Percentiles rank a stretch among this genome's conserved stretches.
phyloP scores from a whole-genome alignment of 2,329 filamentous ascomycete genomes.

The Elsinoe batatas region DNA sequence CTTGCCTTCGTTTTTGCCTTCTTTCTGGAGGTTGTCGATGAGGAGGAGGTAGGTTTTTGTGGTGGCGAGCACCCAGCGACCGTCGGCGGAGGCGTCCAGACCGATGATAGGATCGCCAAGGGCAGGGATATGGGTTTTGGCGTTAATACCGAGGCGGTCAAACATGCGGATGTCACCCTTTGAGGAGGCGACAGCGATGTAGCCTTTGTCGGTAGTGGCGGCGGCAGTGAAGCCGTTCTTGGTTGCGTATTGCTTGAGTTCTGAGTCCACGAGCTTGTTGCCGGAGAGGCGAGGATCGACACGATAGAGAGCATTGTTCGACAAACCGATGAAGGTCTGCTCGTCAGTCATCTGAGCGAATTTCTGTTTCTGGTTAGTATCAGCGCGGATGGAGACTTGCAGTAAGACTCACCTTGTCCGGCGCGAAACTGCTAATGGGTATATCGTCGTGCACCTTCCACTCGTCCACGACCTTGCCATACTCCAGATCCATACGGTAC shows the following conservation, averaged over 20 bases:
- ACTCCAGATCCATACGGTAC: conserved; percentile 95
- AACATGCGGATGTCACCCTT: conserved; percentile 97
- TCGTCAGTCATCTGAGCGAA: conserved; percentile 95
- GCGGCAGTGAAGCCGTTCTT: conserved; percentile 97
- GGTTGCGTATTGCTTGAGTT: conserved; percentile 90
- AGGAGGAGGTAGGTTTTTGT: conserved; percentile 90
- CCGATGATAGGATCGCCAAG: conserved; percentile 92
- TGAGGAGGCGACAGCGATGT: conserved; percentile 92
- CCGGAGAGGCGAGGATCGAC: conserved; percentile 84
- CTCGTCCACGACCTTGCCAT: conserved; percentile 95
- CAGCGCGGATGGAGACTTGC: neutral
- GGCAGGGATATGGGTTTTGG: conserved; percentile 93
- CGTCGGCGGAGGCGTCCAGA: conserved; percentile 89
- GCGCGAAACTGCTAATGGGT: conserved; percentile 79
- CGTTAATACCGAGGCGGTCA: conserved; percentile 90
- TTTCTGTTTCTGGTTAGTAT: conserved; percentile 46
- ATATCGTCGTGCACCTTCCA: conserved; percentile 99
- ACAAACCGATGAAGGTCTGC: conserved; percentile 90
- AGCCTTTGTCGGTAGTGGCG: conserved; percentile 91
- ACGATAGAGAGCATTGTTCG: conserved; percentile 83
- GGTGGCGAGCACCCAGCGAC: conserved; percentile 89
- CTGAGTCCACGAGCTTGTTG: conserved; percentile 82
- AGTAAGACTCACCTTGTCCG: conserved; percentile 57
- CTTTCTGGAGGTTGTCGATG: conserved; percentile 81
- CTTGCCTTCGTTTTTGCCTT: conserved; percentile 93